These are phyloP conservation scores for Camelina neglecta DNA, from an alignment of 345 rosid species.

Conservation along the genomic window DNA sequence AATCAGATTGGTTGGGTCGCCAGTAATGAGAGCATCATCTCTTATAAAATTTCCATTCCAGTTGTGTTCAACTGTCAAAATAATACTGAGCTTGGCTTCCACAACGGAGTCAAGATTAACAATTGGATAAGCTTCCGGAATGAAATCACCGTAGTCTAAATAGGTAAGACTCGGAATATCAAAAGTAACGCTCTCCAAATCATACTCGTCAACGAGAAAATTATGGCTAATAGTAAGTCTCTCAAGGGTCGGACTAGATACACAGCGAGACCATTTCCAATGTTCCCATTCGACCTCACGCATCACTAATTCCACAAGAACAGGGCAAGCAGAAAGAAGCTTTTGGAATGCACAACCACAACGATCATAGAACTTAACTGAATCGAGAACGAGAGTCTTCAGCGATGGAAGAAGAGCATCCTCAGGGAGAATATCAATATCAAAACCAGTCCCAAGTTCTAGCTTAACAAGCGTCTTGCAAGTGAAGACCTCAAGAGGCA, in stretches of 20 bases:
- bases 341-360: not conserved
- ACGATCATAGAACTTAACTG: not conserved
- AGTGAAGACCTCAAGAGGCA: not conserved
- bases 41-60: not conserved
- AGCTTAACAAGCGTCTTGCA: not conserved
- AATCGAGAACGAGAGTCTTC: too few species aligned
- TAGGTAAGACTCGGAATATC: not conserved
- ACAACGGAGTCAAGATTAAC: not conserved
- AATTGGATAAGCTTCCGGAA: not conserved
- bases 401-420: too few species aligned
- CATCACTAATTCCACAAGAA: not conserved
- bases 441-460: not conserved
- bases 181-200: not conserved
- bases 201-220: not conserved
- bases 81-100: not conserved
- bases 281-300: not conserved
- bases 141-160: not conserved
- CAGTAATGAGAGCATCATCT: not conserved
- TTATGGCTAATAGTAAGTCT: not conserved
- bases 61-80: not conserved
- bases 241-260: not conserved
- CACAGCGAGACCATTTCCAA: not conserved
- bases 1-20: not conserved
- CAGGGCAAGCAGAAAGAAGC: slow-evolving; percentile 7
- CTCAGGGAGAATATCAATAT: too few species aligned